These are phyloP conservation scores for Gryganskiella cystojenkinii DNA, from an alignment of 192 early-diverging fungal species.

Conservation along the genomic window DNA sequence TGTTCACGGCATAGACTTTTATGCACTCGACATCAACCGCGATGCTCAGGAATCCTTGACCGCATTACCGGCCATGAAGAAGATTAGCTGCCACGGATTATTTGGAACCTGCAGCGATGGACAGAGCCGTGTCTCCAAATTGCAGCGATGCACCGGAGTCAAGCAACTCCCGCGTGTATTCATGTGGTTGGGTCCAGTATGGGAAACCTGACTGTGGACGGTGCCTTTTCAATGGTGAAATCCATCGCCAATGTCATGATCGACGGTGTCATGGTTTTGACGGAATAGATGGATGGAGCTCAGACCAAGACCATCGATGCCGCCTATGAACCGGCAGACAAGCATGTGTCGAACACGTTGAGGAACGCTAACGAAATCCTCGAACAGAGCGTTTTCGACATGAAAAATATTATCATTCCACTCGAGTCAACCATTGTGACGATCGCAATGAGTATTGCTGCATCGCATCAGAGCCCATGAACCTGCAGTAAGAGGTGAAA, in stretches of 20 bases:
- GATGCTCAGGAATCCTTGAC: slow-evolving; percentile 9
- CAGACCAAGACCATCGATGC: slow-evolving; percentile 6
- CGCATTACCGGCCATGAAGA: slow-evolving; percentile 7
- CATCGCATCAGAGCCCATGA: slow-evolving; percentile 10
- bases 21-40: slow-evolving; percentile 16
- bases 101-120: slow-evolving; percentile 15
- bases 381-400: slow-evolving; percentile 14
- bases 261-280: slow-evolving; percentile 6
- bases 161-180: slow-evolving; percentile 8
- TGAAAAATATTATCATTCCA: slow-evolving; percentile 12
- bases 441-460: slow-evolving; percentile 19
- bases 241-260: slow-evolving; percentile 12
- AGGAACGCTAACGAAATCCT: slow-evolving; percentile 7
- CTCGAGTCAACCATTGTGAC: slow-evolving; percentile 6
- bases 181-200: slow-evolving; percentile 10
- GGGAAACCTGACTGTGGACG: slow-evolving; percentile 11
- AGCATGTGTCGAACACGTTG: slow-evolving; percentile 13
- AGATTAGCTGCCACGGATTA: not conserved
- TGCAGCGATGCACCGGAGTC: not conserved
- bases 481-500: not conserved
- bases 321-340: slow-evolving; percentile 9
- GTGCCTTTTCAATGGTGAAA: slow-evolving; percentile 6
- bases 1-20: slow-evolving; percentile 2
- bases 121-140: not conserved
- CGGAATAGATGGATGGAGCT: slow-evolving; percentile 12